phyloP scores from a whole-genome alignment of 2,329 filamentous ascomycete genomes.

The Ceratocystis ficicola region DNA sequence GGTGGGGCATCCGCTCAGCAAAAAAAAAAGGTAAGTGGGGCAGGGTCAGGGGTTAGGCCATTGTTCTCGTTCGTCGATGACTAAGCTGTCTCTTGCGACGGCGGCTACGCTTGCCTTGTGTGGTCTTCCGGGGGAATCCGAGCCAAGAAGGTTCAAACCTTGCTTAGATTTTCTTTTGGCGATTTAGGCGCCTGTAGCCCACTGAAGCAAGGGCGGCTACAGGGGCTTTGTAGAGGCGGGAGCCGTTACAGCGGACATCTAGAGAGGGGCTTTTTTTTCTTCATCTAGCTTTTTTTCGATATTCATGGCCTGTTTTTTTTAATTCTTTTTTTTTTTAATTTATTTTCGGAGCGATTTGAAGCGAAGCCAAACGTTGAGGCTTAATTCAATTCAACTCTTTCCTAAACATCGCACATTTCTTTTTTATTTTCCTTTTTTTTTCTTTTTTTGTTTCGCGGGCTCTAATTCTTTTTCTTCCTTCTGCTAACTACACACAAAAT shows the following conservation, averaged over 20 bases:
- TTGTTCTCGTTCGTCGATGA: not conserved
- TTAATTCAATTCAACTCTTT: constrained; percentile 2
- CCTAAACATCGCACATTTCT: constrained; percentile 7
- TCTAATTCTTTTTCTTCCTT: constrained; percentile 4
- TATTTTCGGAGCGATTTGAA: constrained; percentile 4
- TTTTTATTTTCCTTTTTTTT: constrained; percentile 4
- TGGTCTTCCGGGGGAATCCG: constrained; percentile 22
- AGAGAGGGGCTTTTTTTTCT: not conserved
- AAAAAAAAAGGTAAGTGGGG: not conserved
- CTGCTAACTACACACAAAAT: constrained; percentile 11
- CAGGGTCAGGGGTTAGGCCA: not conserved
- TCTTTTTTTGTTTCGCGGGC: constrained; percentile 4
- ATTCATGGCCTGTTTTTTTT: not conserved
- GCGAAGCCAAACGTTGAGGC: constrained; percentile 5
- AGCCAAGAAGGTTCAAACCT: constrained; percentile 13
- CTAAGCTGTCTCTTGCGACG: constrained; percentile 6
- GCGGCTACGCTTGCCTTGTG: constrained; percentile 21
- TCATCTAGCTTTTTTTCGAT: not conserved
- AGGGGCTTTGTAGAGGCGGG: not conserved
- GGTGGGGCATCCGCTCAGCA: not conserved
- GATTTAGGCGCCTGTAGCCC: constrained; percentile 1
- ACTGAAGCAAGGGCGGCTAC: not conserved
- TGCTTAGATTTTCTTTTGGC: not conserved
- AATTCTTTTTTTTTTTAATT: not conserved
- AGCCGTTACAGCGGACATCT: not conserved